Conservation (phyloP, 2,329 filamentous ascomycete genomes). For the Aspergillus japonicus region DNA sequence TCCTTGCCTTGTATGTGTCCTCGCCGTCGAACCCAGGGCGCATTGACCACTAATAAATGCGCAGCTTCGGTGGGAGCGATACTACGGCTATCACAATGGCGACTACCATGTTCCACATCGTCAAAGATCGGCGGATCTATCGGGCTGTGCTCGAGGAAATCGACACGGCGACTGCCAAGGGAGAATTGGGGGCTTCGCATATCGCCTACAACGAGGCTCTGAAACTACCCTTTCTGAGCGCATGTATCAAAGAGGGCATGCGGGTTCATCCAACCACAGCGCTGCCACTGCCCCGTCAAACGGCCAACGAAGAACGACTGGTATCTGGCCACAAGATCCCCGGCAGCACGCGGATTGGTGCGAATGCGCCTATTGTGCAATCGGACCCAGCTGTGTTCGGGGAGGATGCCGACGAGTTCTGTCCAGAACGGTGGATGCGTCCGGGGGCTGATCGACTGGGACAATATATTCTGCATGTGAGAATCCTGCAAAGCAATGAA, state of each 20-base stretch:
- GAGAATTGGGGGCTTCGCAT: conserved; percentile 15
- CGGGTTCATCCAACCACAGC: conserved; percentile 40
- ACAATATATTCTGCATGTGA: conserved; percentile 7
- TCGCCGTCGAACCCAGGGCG: neutral
- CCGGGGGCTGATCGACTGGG: neutral
- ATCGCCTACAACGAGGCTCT: conserved; percentile 27
- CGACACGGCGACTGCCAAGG: neutral
- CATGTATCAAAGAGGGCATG: conserved; percentile 52
- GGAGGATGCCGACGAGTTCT: neutral
- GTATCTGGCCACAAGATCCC: conserved; percentile 13
- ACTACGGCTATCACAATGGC: conserved; percentile 36
- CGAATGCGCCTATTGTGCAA: conserved; percentile 9
- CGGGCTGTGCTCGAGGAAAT: conserved; percentile 14
- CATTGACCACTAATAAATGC: neutral
- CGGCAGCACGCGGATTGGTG: conserved; percentile 9
- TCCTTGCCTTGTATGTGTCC: conserved; percentile 31
- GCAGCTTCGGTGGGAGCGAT: conserved; percentile 35
- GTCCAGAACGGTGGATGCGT: conserved; percentile 3
- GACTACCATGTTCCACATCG: conserved; percentile 38
- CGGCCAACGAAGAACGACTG: conserved; percentile 12
- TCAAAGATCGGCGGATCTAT: conserved; percentile 31
- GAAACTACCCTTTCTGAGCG: conserved; percentile 49
- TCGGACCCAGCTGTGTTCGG: conserved; percentile 7
- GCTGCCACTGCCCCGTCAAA: conserved; percentile 22
- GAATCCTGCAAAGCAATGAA: neutral